phyloP scores from a whole-genome alignment of 768 basidiomycete genomes.

The Tylopilus sp. region DNA sequence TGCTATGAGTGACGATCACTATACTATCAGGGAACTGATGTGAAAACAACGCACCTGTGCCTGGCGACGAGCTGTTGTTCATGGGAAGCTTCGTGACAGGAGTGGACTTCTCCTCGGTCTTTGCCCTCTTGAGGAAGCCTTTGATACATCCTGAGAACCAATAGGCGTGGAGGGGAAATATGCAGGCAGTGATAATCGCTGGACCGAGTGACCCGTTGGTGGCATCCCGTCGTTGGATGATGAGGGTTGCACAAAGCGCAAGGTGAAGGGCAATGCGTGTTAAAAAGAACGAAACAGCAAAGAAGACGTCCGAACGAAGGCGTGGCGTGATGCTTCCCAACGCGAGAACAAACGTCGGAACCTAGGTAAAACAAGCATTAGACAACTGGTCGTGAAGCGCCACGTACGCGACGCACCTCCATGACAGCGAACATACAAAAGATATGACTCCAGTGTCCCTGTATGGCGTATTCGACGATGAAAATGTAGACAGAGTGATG shows the following conservation, averaged over 20 bases:
- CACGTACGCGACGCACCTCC: conserved; percentile 36
- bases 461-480: conserved; percentile 39
- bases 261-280: conserved; percentile 50
- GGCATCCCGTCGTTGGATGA: conserved; percentile 27
- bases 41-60: conserved; percentile 15
- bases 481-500: conserved; percentile 45
- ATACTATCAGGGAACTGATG: not conserved
- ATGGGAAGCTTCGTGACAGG: conserved; percentile 2
- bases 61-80: not conserved
- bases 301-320: conserved; percentile 47
- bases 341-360: conserved; percentile 54
- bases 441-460: conserved; percentile 36
- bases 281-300: conserved; percentile 48
- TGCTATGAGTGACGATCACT: conserved; percentile 10
- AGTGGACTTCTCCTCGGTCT: not conserved
- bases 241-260: conserved; percentile 32
- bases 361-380: conserved; percentile 22
- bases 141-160: conserved; percentile 54
- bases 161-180: conserved; percentile 48
- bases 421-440: conserved; percentile 45
- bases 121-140: conserved; percentile 40
- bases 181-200: conserved; percentile 34
- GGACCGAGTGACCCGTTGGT: conserved; percentile 39
- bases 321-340: conserved; percentile 41
- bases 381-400: not conserved